Base-by-base conservation (phyloP, 225 moss, liverwort and hornwort species). In the Polytrichum formosum region DNA sequence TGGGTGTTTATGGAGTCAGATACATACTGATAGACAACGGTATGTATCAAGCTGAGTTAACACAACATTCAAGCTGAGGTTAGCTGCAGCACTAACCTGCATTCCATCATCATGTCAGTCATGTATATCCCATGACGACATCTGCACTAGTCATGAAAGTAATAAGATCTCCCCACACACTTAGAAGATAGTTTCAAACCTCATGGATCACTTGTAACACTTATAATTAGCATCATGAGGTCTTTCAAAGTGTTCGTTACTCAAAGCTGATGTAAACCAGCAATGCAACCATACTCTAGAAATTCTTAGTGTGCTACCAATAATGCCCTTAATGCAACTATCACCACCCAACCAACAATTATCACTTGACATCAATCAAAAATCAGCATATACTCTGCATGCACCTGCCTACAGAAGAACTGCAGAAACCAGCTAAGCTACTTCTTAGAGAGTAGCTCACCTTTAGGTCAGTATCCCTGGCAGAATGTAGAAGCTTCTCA, bases 1-100 rank as follows among this genome's bases (percentile, higher is more conserved):
- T 16, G 46, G 37, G 46, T 46, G 46, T 3, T 16, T 46, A 13
- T 46, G 46, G 55, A 61, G 18, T 64, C n/a, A 53, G 22, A 63
- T 26, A 84, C 74, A 67, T 79, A 92, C 93, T 61, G 80, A 82
- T 55, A 96, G 86, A 75, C 93, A 93, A 69, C 93, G 83, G 74
- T 89, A 88, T 53, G 93, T 87, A 80, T 93, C 96, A 70, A 92
- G 83, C 79, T 96, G 91, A 46, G 84, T 86, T 81, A 96, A 81
- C 64, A 92, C 79, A 56, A 82, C 67, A 61, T 89, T 87, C 67
- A 90, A 75, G 83, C 96, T 92, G 66, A 94, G 87, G 80, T 93
- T 89, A 55, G 93, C 96, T 25, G 91, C 91, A 73, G 62, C 84
- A 76, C 81, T 77, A 23, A 96, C 96, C 92, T 92, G 86, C 67